Percentiles rank a stretch among this genome's conserved stretches.
Evolutionary conservation across 202 grass and related monocot genomes (phyloP).

Genomic region (Setaria viridis): DNA sequence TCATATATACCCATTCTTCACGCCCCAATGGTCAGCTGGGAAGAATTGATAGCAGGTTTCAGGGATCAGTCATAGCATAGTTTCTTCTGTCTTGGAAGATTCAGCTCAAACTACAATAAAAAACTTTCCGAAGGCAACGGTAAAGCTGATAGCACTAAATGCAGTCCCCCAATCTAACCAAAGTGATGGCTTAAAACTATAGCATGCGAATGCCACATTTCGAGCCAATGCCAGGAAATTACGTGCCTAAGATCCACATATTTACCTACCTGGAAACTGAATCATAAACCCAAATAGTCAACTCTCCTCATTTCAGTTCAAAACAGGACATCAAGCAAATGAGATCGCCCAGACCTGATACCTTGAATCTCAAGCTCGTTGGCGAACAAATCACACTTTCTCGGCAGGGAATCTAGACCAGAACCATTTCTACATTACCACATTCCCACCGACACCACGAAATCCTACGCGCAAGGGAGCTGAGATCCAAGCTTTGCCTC

Average conservation of each 20-base stretch:
- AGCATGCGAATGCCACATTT: slow-evolving; percentile 38
- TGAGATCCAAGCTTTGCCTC: slow-evolving; percentile 44
- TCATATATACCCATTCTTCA: background rate
- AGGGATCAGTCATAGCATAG: background rate
- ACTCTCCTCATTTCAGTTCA: slow-evolving; percentile 29
- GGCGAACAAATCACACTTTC: slow-evolving; percentile 26
- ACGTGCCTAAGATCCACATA: slow-evolving; percentile 41
- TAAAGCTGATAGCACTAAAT: slow-evolving; percentile 29
- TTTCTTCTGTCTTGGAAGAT: slow-evolving; percentile 29
- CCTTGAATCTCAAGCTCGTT: slow-evolving; percentile 41
- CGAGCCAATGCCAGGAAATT: slow-evolving; percentile 13
- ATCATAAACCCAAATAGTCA: slow-evolving; percentile 42
- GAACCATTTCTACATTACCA: slow-evolving; percentile 35
- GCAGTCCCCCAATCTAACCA: slow-evolving; percentile 22
- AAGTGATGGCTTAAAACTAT: background rate
- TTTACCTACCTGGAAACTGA: slow-evolving; percentile 24
- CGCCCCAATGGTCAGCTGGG: background rate
- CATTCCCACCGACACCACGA: slow-evolving; percentile 49
- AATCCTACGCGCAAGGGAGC: slow-evolving; percentile 28
- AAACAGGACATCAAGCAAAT: slow-evolving; percentile 19
- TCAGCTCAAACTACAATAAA: slow-evolving; percentile 30
- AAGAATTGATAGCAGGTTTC: slow-evolving; percentile 23
- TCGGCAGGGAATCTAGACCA: slow-evolving; percentile 33
- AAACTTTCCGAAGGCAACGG: slow-evolving; percentile 4
- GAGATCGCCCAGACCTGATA: slow-evolving; percentile 15